Base-by-base conservation (phyloP, 768 basidiomycete genomes). In the Melanogaster broomeanus region DNA sequence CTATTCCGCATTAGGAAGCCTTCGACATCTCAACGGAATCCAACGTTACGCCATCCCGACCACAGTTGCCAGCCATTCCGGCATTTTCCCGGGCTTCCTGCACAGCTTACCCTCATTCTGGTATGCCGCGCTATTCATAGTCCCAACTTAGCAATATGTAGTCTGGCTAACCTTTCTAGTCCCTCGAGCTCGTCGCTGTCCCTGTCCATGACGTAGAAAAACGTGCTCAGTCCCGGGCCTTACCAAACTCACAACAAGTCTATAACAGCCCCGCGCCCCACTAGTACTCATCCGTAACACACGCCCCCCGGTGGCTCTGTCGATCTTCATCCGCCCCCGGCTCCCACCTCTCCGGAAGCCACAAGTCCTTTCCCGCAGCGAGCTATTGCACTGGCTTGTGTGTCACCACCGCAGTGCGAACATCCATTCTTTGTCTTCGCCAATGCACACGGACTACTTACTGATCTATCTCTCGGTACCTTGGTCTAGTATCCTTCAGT, bases 1-100 rank as follows among this genome's bases (percentile, higher is more conserved):
- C 57, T 56, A 1, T 60, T 7, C 62, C 43, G 45, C 43, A 55
- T 61, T 45, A 19, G 41, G 57, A 1, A 27, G 35, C 56, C 45
- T 42, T 61, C 56, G 55, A 52, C 55, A 35, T 24, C 28, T 46
- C 52, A 40, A 40, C 46, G 30, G n/a, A 64, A 66, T 51, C 64
- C 66, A 40, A 64, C 61, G 58, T 58, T 21, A 42, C 33, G 46
- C 42, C 38, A 48, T 31, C 44, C 40, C 19, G 19, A 18, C 44
- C 19, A 28, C 41, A 22, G 18, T 24, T 28, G 7, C 52, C 51
- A 13, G 9, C 51, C 9, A 24, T 45, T 40, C 19, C 55, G 53
- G 44, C 53, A 50, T 53, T 46, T 45, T 34, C 40, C 45, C 43
- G 2, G 15, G 19, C 21, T 22, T 3, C 7, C 48, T 33, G 48